Percentiles rank a stretch among this genome's conserved stretches.
These are phyloP conservation scores for Boletales sp. DNA, from an alignment of 768 basidiomycete species.

Conservation along the genomic window DNA sequence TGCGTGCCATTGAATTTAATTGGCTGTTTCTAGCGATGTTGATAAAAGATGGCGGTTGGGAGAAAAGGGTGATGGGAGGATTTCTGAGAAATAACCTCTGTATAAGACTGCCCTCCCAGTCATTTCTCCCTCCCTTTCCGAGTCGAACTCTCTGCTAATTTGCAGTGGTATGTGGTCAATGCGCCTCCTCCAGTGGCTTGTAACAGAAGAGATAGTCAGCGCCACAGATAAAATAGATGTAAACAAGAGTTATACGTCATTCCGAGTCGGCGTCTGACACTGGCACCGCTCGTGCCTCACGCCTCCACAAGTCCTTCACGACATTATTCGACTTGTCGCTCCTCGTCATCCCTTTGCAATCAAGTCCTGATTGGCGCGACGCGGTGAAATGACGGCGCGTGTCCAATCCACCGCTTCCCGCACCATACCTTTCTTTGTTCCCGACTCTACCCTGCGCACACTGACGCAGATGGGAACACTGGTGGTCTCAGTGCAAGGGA, in stretches of 20 bases:
- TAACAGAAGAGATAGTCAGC: background rate
- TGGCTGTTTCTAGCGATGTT: background rate
- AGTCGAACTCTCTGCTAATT: conserved; percentile 11
- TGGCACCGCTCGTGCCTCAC: no score
- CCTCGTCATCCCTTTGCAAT: no score
- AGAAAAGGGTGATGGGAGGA: conserved; percentile 11
- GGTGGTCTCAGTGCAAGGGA: no score
- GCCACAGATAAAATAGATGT: conserved; percentile 19
- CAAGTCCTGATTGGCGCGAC: no score
- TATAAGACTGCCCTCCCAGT: conserved; percentile 9
- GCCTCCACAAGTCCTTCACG: no score
- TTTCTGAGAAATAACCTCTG: conserved; percentile 5
- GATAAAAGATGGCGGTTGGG: conserved; percentile 16
- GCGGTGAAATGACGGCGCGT: no score
- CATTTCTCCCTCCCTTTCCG: conserved; percentile 7
- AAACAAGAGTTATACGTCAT: conserved; percentile 10
- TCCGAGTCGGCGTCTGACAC: no score
- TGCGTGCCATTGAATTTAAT: conserved; percentile 58
- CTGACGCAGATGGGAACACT: no score
- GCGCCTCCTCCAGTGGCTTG: background rate
- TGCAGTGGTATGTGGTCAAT: conserved; percentile 30
- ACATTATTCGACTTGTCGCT: no score
- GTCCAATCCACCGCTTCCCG: no score
- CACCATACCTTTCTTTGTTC: no score
- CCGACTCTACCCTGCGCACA: no score